Conservation (phyloP, 2,329 filamentous ascomycete genomes). For the Apiospora arundinis region DNA sequence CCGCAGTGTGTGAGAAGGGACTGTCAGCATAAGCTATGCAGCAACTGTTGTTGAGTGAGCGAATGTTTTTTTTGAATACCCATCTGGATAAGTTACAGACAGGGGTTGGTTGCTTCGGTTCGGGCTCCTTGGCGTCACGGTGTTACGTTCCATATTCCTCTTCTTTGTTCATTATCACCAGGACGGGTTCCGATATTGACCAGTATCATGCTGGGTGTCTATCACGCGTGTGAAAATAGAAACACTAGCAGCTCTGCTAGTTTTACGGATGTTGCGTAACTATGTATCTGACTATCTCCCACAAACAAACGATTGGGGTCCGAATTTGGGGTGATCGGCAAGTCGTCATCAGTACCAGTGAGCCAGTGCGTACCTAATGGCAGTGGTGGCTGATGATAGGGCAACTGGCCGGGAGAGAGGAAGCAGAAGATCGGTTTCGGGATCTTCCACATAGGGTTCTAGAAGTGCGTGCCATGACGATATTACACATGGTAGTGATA, state of each 20-base stretch:
- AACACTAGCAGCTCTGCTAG: background rate
- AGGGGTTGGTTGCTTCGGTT: background rate
- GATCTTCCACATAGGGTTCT: background rate
- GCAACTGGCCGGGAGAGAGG: background rate
- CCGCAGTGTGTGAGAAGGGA: slow-evolving; percentile 20
- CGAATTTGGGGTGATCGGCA: background rate
- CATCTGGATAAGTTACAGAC: background rate
- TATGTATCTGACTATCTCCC: background rate
- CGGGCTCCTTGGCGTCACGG: background rate
- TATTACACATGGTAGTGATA: background rate
- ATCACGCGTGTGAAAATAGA: slow-evolving; percentile 17
- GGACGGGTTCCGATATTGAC: background rate
- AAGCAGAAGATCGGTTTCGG: background rate
- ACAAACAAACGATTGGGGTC: background rate
- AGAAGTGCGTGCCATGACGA: slow-evolving; percentile 1
- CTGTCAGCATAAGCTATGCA: slow-evolving; percentile 25
- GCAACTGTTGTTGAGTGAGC: slow-evolving; percentile 11
- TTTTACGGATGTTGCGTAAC: background rate
- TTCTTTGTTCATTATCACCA: background rate
- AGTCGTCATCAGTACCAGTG: background rate
- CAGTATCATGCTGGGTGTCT: background rate
- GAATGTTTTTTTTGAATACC: background rate
- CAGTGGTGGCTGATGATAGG: background rate
- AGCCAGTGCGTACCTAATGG: background rate
- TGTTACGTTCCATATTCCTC: slow-evolving; percentile 5